These are phyloP conservation scores for Tricholoma bakamatsutake DNA, from an alignment of 768 basidiomycete genomes.

Conservation along the genomic window DNA sequence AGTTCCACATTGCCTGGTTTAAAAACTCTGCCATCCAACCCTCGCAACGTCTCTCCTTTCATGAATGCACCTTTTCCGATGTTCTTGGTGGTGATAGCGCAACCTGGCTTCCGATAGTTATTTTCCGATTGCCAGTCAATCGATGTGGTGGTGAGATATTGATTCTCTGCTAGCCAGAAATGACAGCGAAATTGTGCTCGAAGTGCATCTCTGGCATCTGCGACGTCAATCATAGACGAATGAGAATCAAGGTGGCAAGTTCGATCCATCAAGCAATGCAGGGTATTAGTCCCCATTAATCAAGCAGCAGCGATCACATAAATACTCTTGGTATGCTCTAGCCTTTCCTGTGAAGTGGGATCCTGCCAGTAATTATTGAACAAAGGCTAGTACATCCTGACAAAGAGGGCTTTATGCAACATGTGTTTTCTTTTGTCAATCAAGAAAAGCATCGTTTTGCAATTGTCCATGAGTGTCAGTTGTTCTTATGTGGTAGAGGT, in stretches of 20 bases:
- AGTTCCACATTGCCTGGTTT: background rate
- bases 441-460: background rate
- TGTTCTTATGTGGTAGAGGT: too few relatives aligned
- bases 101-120: background rate
- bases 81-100: background rate
- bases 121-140: background rate
- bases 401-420: background rate
- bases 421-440: background rate
- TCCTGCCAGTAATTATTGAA: background rate
- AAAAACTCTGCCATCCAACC: slow-evolving; percentile 5
- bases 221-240: slow-evolving; percentile 6
- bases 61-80: slow-evolving; percentile 11
- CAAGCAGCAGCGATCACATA: background rate
- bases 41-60: slow-evolving; percentile 11
- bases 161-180: background rate
- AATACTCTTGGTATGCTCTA: background rate
- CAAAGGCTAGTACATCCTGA: background rate
- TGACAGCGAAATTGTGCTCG: background rate
- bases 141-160: background rate
- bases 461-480: background rate
- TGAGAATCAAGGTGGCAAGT: background rate
- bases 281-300: background rate
- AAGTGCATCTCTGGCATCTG: slow-evolving; percentile 13
- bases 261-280: background rate
- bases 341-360: background rate